Conservation (phyloP, 495 filamentous ascomycete genomes). For the Penicillium arizonense region DNA sequence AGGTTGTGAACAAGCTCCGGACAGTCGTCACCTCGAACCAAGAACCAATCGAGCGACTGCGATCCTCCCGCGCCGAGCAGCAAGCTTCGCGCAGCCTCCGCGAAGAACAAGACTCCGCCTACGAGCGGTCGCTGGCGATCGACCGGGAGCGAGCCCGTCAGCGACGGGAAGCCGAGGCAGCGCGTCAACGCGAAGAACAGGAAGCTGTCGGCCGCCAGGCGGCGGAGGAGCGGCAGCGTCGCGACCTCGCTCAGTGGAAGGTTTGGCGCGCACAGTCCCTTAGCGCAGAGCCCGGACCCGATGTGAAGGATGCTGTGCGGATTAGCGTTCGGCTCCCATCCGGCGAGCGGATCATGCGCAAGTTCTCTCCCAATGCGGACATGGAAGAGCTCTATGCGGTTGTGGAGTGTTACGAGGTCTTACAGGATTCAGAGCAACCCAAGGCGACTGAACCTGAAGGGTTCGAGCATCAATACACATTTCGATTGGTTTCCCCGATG, state of each 20-base stretch:
- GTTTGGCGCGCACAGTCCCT: conserved; percentile 73
- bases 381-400: conserved; percentile 95
- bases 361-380: conserved; percentile 60
- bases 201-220: conserved; percentile 63
- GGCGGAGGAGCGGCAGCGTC: conserved; percentile 55
- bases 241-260: conserved; percentile 69
- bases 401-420: conserved; percentile 82
- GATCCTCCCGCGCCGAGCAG: conserved; percentile 70
- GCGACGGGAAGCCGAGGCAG: conserved; percentile 71
- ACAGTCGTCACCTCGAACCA: conserved; percentile 66
- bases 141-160: conserved; percentile 80
- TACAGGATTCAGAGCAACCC: conserved; percentile 33
- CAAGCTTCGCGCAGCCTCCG: conserved; percentile 74
- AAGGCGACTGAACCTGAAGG: conserved; percentile 53
- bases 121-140: conserved; percentile 83
- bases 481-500: conserved; percentile 78
- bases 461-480: conserved; percentile 77
- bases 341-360: conserved; percentile 71
- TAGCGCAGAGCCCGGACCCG: conserved; percentile 61
- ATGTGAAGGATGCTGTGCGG: conserved; percentile 68
- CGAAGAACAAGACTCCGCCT: conserved; percentile 84
- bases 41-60: conserved; percentile 64
- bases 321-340: conserved; percentile 76
- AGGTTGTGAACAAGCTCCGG: conserved; percentile 71
- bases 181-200: conserved; percentile 58